These are phyloP conservation scores for Phyllosticta paracitricarpa DNA, from an alignment of 2,329 filamentous ascomycete species.

Conservation along the genomic window DNA sequence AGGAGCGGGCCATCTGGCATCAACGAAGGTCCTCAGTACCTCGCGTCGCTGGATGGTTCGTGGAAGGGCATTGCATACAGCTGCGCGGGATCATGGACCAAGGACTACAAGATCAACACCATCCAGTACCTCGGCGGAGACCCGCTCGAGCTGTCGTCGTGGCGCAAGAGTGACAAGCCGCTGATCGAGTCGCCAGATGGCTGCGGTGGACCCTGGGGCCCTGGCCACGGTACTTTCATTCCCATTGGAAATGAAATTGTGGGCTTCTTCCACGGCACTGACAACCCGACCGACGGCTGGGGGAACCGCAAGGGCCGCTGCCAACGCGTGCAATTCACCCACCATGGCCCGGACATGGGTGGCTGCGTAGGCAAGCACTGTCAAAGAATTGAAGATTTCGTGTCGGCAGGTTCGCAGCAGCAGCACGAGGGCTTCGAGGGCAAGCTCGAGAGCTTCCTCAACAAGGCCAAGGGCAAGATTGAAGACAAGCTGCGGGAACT, in stretches of 20 bases:
- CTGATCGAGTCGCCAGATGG: constrained; percentile 28
- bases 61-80: constrained; percentile 39
- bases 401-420: neutral
- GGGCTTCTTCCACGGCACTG: constrained; percentile 37
- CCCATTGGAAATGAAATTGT: constrained; percentile 32
- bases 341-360: constrained; percentile 24
- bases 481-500: constrained; percentile 9
- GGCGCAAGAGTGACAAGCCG: constrained; percentile 31
- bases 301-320: constrained; percentile 34
- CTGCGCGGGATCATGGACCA: constrained; percentile 38
- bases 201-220: constrained; percentile 28
- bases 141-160: constrained; percentile 27
- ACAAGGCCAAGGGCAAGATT: constrained; percentile 8
- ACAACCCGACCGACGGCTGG: constrained; percentile 34
- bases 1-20: constrained; percentile 31
- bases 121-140: constrained; percentile 32
- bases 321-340: constrained; percentile 30
- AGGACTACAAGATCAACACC: constrained; percentile 40
- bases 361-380: constrained; percentile 16
- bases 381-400: constrained; percentile 3
- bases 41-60: constrained; percentile 25
- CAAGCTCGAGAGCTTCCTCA: constrained; percentile 3
- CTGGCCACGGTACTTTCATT: constrained; percentile 38
- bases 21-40: constrained; percentile 35
- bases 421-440: neutral